These are phyloP conservation scores for Teunomyces cretensis DNA, from an alignment of 805 yeast species.

Conservation along the genomic window DNA sequence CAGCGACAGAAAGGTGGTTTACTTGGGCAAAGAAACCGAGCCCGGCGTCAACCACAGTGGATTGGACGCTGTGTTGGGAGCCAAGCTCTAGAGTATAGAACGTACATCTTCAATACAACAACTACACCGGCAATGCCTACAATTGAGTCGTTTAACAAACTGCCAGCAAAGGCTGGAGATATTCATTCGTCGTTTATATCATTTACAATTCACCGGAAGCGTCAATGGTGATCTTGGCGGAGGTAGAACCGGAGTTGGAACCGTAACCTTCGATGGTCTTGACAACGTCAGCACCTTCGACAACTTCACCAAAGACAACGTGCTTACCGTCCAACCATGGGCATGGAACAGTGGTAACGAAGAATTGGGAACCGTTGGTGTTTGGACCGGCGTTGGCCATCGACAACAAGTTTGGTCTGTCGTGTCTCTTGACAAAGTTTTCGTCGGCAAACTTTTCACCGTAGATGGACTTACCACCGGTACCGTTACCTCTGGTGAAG, in stretches of 20 bases:
- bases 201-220: conserved; percentile 58
- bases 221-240: conserved; percentile 61
- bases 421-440: conserved; percentile 71
- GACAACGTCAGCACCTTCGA: conserved; percentile 81
- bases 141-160: background rate
- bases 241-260: conserved; percentile 64
- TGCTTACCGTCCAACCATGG: conserved; percentile 94
- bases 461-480: conserved; percentile 51
- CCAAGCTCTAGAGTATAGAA: conserved; percentile 27
- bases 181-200: conserved; percentile 1
- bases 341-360: conserved; percentile 85
- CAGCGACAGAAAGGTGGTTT: conserved; percentile 25
- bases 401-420: conserved; percentile 76
- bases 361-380: conserved; percentile 97
- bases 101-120: background rate
- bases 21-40: conserved; percentile 35
- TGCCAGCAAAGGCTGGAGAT: background rate
- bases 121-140: too few species aligned
- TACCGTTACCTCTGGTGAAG: conserved; percentile 46
- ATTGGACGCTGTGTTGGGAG: conserved; percentile 34
- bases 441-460: conserved; percentile 79
- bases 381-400: conserved; percentile 99
- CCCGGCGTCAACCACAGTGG: conserved; percentile 36
- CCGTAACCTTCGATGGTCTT: conserved; percentile 80
- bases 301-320: conserved; percentile 92